Evolutionary conservation across 495 filamentous ascomycete species (phyloP), one percentile per base, ranked within the genome.

Genomic region (Podospora anserina): DNA sequence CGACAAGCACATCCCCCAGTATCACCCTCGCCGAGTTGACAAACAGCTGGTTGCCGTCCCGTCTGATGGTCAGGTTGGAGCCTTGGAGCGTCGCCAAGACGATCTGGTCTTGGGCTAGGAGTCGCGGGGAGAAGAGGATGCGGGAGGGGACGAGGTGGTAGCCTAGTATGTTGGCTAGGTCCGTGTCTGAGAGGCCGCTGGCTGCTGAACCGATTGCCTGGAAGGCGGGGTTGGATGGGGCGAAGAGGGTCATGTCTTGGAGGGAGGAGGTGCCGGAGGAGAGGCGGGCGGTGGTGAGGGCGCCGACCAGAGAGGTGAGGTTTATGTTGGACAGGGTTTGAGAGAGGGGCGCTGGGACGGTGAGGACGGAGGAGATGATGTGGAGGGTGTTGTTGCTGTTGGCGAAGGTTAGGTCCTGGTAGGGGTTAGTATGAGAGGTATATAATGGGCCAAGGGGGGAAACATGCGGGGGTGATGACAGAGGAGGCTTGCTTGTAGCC

Each of bases 211-310:
- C 74, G 49, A 78, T 75, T 19, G 63, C 55, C 60, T 65, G 26
- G 60, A 75, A 77, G 18, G 74, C 76, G 0, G 67, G 64, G 67
- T 78, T 78, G 27, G 65, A 66, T 4, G 76, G 76, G 18, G 75
- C 88, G 71, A 92, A 91, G 66, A 91, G 83, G 30, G 90, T 92
- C n/a, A 90, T 55, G 66, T 89, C 83, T 15, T 67, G 66, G 1
- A 79, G 68, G 11, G 63, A 64, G 69, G 84, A 75, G 62, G 90
- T 64, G 1, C 76, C 72, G 44, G 81, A 66, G 26, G 79, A 74
- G 3, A 89, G 75, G 20, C 82, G 73, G 18, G 84, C 79, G 1
- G 68, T 71, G 19, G 75, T 81, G n/a, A 90, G 70, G 16, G 90
- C 88, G 23, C 86, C 87, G 60, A 79, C 78, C 23, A 86, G 75